phyloP scores from a whole-genome alignment of 2,329 filamentous ascomycete species.

The Drechslera avenae region DNA sequence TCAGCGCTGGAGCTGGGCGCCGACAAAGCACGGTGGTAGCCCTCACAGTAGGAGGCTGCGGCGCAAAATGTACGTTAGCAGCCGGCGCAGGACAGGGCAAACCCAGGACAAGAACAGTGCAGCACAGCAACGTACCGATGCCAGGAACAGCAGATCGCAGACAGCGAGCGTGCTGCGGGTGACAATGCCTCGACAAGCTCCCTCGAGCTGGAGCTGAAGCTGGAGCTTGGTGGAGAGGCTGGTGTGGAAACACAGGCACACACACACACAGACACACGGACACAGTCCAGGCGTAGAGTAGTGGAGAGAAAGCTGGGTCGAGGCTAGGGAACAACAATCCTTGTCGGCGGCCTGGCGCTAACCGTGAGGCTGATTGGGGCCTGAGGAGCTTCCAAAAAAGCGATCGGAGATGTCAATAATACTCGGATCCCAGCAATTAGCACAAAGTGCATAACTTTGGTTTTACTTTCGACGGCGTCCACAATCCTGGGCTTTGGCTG shows the following conservation, averaged over 20 bases:
- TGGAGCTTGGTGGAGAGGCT: slow-evolving; percentile 14
- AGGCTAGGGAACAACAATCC: slow-evolving; percentile 19
- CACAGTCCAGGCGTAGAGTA: slow-evolving; percentile 8
- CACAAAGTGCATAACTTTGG: too few species aligned
- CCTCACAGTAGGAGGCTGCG: slow-evolving; percentile 10
- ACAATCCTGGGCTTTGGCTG: too few species aligned
- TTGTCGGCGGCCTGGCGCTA: slow-evolving; percentile 13
- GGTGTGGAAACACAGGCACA: slow-evolving; percentile 6
- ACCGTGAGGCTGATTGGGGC: slow-evolving; percentile 3
- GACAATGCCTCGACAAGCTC: slow-evolving; percentile 21
- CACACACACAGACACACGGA: not conserved
- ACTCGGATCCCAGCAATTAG: not conserved
- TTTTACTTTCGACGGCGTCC: not conserved
- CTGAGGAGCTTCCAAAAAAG: not conserved
- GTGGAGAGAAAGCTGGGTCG: slow-evolving; percentile 21
- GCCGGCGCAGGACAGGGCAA: not conserved
- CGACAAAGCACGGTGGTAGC: slow-evolving; percentile 13
- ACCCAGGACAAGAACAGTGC: slow-evolving; percentile 1
- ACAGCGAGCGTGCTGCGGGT: slow-evolving; percentile 15
- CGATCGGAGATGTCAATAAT: not conserved
- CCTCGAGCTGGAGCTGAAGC: not conserved
- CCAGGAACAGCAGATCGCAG: slow-evolving; percentile 16
- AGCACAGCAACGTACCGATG: slow-evolving; percentile 17
- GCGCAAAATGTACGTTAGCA: slow-evolving; percentile 15
- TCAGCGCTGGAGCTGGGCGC: slow-evolving; percentile 8